phyloP scores from a whole-genome alignment of 2,329 filamentous ascomycete species.

The Fusarium longipes region DNA sequence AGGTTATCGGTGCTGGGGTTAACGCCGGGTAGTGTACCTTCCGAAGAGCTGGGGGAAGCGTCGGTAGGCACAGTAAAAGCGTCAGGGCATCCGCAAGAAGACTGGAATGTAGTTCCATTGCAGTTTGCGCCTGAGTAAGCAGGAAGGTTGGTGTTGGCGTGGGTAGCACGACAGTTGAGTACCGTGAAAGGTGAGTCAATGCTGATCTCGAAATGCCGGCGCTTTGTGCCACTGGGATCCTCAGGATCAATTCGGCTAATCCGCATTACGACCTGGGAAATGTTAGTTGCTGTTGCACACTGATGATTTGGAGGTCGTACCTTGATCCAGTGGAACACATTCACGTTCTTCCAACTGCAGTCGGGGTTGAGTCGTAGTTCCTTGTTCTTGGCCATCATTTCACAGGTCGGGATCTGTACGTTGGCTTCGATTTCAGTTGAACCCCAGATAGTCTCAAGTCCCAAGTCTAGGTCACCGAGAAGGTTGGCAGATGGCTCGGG shows the following conservation, averaged over 20 bases:
- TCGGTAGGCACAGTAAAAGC: constrained; percentile 64
- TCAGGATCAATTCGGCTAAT: constrained; percentile 85
- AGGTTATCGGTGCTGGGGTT: constrained; percentile 52
- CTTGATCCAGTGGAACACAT: constrained; percentile 97
- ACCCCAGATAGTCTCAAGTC: constrained; percentile 78
- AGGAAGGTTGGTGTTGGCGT: constrained; percentile 86
- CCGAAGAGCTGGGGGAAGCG: constrained; percentile 74
- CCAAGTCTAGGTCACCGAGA: constrained; percentile 80
- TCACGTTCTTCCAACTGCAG: constrained; percentile 92
- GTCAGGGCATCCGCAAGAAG: constrained; percentile 67
- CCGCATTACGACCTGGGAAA: constrained; percentile 83
- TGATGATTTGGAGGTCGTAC: constrained; percentile 58
- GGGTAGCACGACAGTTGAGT: constrained; percentile 91
- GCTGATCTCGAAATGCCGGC: constrained; percentile 93
- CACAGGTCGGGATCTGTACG: constrained; percentile 89
- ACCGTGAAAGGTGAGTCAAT: constrained; percentile 96
- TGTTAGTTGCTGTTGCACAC: not conserved
- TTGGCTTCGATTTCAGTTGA: constrained; percentile 96
- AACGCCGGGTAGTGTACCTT: constrained; percentile 57
- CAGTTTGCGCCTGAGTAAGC: constrained; percentile 73
- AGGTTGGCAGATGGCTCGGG: constrained; percentile 74
- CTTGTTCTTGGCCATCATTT: constrained; percentile 82
- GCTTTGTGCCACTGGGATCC: constrained; percentile 76
- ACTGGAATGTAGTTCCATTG: constrained; percentile 57
- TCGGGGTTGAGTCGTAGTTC: constrained; percentile 80